A percentile compares a stretch with the other conserved stretches of the same genome.
Evolutionary conservation across 352 stramenopile genomes (phyloP).

Genomic region (Elongisporangium anandrum): DNA sequence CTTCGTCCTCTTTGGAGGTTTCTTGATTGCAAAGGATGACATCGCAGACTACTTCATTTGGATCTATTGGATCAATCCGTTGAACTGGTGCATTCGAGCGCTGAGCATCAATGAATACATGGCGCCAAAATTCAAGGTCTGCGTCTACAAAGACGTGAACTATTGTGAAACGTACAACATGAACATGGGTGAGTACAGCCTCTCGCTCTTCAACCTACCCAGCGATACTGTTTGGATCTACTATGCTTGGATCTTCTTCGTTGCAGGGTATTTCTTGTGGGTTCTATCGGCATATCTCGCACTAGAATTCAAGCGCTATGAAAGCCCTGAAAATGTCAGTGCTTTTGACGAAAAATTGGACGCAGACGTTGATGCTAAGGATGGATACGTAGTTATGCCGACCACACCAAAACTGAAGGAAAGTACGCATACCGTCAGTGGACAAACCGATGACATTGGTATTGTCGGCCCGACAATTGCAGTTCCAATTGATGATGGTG

Average conservation of each 20-base stretch:
- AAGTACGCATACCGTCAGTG: too few relatives aligned
- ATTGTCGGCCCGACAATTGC: neutral
- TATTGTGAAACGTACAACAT: conserved; percentile 34
- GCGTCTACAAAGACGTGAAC: conserved; percentile 40
- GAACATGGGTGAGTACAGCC: conserved; percentile 32
- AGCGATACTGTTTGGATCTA: conserved; percentile 51
- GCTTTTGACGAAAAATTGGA: too few relatives aligned
- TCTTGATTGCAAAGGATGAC: conserved; percentile 47
- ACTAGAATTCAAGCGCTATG: conserved; percentile 52
- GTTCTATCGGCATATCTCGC: conserved; percentile 27
- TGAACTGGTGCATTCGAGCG: conserved; percentile 56
- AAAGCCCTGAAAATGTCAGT: conserved; percentile 36
- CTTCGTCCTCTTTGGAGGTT: conserved; percentile 69
- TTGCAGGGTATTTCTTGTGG: conserved; percentile 30
- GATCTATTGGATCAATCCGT: conserved; percentile 74
- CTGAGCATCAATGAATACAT: conserved; percentile 59
- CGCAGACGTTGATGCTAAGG: conserved; percentile 10
- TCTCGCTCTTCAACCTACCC: conserved; percentile 39
- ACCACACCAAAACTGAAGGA: neutral
- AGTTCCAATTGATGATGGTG: conserved; percentile 1
- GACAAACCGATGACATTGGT: conserved; percentile 3
- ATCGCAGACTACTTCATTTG: conserved; percentile 66
- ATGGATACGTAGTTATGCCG: conserved; percentile 1
- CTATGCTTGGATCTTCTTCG: conserved; percentile 46
- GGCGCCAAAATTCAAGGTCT: conserved; percentile 31